Evolutionary conservation across 805 yeast genomes (phyloP), one percentile per base, ranked within the genome.

Genomic region (Candida caryicola): DNA sequence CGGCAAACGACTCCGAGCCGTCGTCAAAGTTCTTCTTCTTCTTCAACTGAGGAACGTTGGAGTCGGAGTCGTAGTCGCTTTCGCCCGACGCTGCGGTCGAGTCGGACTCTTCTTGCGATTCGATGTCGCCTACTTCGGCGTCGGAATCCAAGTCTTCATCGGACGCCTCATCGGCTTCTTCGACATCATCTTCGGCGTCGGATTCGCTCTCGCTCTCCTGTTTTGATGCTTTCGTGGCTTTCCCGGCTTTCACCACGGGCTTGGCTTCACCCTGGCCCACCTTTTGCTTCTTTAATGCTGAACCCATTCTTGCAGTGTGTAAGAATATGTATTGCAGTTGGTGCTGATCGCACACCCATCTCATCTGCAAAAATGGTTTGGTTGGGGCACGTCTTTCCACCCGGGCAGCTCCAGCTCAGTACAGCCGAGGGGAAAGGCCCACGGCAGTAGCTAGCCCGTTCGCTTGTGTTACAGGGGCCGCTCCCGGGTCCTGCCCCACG

Each of bases 1-100:
- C 73, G 14, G 95, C 86, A 55, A 93, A 91, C 2, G 79, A 72
- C 31, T 71, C 81, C 1, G 87, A 74, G n/a, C 89, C 91, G 59
- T 82, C 88, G 43, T 76, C 82, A 31, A 64, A 64, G 36, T 73
- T 76, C 52, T 74, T 74, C 52, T 70, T 73, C 60, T 76, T 78
- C 44, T 81, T 76, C 52, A 74, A 73, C 49, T 71, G 68, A 33
- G 79, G 73, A 39, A 66, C 62, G 13, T 41, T 33, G 29, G 57
- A 49, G 8, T 49, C 50, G 18, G 41, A 54, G 6, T 50, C 52
- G n/a, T 54, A 62, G 21, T 46, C 46, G 31, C 58, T 65, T 26
- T 52, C 60, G 27, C 57, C 56, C 23, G 47, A 33, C 5, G 45
- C 60, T 1, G 18, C 37, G n/a, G 42, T 44, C 4, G 29, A 35